Evolutionary conservation across 1,284 basidiomycete genomes (phyloP), one percentile per base, ranked within the genome.

Genomic region (Wolfiporia cocos): DNA sequence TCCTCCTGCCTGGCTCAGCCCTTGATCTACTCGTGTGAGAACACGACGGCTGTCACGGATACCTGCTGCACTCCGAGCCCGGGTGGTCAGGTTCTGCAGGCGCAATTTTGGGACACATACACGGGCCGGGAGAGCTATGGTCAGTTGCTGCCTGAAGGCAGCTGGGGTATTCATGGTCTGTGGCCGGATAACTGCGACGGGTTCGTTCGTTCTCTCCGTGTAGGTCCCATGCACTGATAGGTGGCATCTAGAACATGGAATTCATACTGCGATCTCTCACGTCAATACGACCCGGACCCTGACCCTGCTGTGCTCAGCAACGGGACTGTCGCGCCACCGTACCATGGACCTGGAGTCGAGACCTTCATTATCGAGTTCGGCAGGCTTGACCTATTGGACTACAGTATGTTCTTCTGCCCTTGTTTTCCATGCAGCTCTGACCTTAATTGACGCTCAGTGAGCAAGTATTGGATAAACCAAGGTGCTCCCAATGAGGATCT

Each of bases 181-280:
- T 86, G 86, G 81, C 83, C 85, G 0, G 83, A 88, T 55, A 82
- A 82, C 55, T 86, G 86, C 52, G 77, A 85, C 57, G 78, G 76
- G 77, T 68, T 47, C 47, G 57, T 34, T 1, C 34, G 5, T 32
- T 22, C 18, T 18, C 12, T 18, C 11, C 24, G 17, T 18, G 4
- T 10, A 11, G 34, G 15, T 19, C 17, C 12, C 3, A 5, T 28
- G 5, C 14, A 43, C 12, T 26, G 11, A 18, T 35, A 20, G 28
- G 17, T 34, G 24, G 15, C n/a, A 43, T 4, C 12, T 19, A 80
- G 77, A 26, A 74, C 75, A 5, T 85, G 65, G 51, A 71, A 70
- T 10, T 67, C 76, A 50, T 86, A 82, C 53, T 84, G 81, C 48
- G 81, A 85, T 55, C 51, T 73, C 18, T 67, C 69, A 12, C 66